Percentiles rank a stretch among this genome's conserved stretches.
Conservation (phyloP, 2,329 filamentous ascomycete species). For the Fusarium sp. region DNA sequence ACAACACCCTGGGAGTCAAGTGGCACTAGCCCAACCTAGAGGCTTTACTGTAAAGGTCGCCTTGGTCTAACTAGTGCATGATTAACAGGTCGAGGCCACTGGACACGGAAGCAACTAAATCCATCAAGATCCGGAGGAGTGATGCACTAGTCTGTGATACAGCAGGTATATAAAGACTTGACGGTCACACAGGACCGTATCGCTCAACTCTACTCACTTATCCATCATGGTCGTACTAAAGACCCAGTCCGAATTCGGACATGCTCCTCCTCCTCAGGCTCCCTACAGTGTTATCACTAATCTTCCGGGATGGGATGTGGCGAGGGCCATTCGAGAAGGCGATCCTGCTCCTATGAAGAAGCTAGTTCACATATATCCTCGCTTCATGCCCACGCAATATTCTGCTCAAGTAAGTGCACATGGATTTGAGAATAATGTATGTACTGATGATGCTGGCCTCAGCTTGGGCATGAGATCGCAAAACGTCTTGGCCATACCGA, state of each 20-base stretch:
- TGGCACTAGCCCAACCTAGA: not conserved
- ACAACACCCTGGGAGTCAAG: not conserved
- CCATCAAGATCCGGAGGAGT: not conserved
- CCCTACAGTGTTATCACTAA: constrained; percentile 59
- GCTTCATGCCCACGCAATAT: constrained; percentile 54
- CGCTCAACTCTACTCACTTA: not conserved
- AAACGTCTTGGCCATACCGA: constrained; percentile 43
- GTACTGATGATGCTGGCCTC: not conserved
- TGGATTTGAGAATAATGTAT: not conserved
- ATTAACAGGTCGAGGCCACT: not conserved
- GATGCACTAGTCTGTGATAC: not conserved
- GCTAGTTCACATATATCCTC: constrained; percentile 57
- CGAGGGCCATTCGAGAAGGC: constrained; percentile 52
- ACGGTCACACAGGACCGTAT: not conserved
- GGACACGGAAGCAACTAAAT: not conserved
- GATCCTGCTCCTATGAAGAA: constrained; percentile 47
- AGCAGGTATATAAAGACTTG: not conserved
- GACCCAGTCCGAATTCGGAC: constrained; percentile 52
- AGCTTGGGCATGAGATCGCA: constrained; percentile 52
- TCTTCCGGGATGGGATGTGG: constrained; percentile 54
- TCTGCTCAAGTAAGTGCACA: constrained; percentile 44
- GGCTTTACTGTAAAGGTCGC: not conserved
- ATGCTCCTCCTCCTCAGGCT: constrained; percentile 57
- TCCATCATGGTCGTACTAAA: constrained; percentile 49
- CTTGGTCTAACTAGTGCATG: not conserved